phyloP scores from a whole-genome alignment of 75 land plant species.

The Azolla pinnata region DNA sequence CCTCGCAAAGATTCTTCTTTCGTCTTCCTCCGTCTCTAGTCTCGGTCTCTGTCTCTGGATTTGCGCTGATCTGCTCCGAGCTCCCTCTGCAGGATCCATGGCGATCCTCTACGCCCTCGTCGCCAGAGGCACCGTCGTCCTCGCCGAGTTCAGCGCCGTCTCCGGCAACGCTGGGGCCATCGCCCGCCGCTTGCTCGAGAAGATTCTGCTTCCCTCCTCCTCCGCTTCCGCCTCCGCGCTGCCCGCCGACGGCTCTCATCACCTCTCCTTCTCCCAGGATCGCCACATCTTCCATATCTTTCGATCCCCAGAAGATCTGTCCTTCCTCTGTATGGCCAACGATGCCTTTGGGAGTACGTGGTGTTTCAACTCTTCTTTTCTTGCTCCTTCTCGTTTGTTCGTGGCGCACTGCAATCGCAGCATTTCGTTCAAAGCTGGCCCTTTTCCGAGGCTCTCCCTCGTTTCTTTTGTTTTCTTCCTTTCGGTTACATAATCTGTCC shows the following conservation, averaged over 20 bases:
- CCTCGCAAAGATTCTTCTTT: no score
- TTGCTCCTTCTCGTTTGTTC: no score
- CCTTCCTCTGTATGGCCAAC: conserved; percentile 40
- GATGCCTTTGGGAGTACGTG: conserved; percentile 42
- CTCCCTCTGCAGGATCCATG: conserved; percentile 38
- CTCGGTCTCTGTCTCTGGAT: no score
- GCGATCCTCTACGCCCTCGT: conserved; percentile 89
- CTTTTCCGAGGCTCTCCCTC: no score
- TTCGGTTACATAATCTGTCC: no score
- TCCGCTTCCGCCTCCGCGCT: not conserved
- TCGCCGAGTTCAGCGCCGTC: conserved; percentile 86
- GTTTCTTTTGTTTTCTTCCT: no score
- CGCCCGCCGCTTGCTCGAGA: conserved; percentile 79
- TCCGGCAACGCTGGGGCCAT: conserved; percentile 74
- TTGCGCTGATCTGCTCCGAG: no score
- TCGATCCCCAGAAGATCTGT: conserved; percentile 24
- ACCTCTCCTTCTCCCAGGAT: conserved; percentile 35
- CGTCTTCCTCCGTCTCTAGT: no score
- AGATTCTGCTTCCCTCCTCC: conserved; percentile 39
- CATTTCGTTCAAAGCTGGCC: no score
- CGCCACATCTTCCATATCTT: conserved; percentile 38
- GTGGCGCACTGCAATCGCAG: no score
- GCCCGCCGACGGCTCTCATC: conserved; percentile 21
- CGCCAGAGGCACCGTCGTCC: conserved; percentile 74
- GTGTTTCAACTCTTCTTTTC: no score